Base-by-base conservation (phyloP, 2,329 filamentous ascomycete species). In the Leptographium flavum region DNA sequence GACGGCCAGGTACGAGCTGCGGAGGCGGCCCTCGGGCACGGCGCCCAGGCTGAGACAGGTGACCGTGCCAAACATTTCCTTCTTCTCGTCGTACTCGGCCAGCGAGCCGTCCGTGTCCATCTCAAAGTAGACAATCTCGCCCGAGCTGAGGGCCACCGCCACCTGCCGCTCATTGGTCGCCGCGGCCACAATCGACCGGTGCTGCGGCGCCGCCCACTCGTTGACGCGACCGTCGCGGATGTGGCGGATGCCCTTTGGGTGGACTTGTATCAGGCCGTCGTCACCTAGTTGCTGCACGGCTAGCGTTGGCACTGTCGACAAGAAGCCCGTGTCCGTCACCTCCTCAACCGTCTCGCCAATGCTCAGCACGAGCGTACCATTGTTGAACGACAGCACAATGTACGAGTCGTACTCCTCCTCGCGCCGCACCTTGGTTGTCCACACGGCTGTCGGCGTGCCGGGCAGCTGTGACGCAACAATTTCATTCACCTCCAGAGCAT, bases 271-370 rank as follows among this genome's bases (percentile, higher is more conserved):
- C 35, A 96, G 70, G 23, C 87, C 86, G 58, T 94, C 86, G 46
- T 95, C 87, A 36, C 92, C 93, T 42, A 98, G 80, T 55, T 95
- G 85, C 57, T 95, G 90, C 5, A 94, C 87, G 7, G 88, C 88
- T 15, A 98, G 68, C 0, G 93, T 98, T 2, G 88, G 81, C 9
- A 92, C 87, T 11, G 83, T 83, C 1, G 86, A 84, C 10, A 96
- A 67, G 58, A 99, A 95, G 0, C 90, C 87, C 10, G 88, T 94
- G 58, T 96, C 87, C 8, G 81, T 87, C 4, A 95, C 87, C 63
- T 96, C 87, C 60, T 95, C 88, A 0, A 98, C 92, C 2, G 88
- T 94, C 59, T 98, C 92, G 4, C 90, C 92, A 52, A 98, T 95
- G 56, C 87, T 93, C 15, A 98, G 70, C 1, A 96, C 88, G 13